phyloP scores from a whole-genome alignment of 768 basidiomycete species.

The Sistotremastrum niveocremeum region DNA sequence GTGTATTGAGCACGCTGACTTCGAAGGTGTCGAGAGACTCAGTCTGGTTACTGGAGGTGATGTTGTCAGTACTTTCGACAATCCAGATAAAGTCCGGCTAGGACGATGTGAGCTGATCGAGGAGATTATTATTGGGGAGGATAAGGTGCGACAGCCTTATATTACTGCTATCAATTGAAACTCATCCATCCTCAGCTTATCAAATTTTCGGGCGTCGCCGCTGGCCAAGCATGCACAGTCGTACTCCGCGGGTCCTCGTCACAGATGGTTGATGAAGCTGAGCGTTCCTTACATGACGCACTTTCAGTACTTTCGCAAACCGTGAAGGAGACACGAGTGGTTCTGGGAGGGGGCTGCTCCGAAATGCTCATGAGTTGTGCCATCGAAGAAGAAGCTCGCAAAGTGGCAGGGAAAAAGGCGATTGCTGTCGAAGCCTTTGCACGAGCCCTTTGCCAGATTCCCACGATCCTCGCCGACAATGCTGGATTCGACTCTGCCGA shows the following conservation, averaged over 20 bases:
- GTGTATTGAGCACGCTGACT: constrained; percentile 97
- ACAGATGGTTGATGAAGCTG: constrained; percentile 99
- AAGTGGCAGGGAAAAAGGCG: constrained; percentile 87
- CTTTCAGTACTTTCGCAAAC: constrained; percentile 96
- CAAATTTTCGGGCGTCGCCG: constrained; percentile 98
- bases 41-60: constrained; percentile 97
- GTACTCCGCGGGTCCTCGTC: constrained; percentile 94
- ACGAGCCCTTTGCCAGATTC: constrained; percentile 84
- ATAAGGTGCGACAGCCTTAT: constrained; percentile 52
- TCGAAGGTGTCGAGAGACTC: constrained; percentile 93
- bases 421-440: constrained; percentile 90
- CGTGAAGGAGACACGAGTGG: constrained; percentile 89
- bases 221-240: constrained; percentile 95
- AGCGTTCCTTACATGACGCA: constrained; percentile 93
- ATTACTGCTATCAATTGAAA: neutral
- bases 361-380: constrained; percentile 98
- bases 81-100: constrained; percentile 83
- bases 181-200: constrained; percentile 54
- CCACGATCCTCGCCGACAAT: constrained; percentile 93
- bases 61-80: constrained; percentile 90
- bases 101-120: constrained; percentile 92
- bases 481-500: constrained; percentile 98
- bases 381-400: constrained; percentile 77
- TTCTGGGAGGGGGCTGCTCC: constrained; percentile 92
- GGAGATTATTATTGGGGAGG: constrained; percentile 99